phyloP scores from a whole-genome alignment of 371 early-diverging fungal species.

The Mucor sp. region DNA sequence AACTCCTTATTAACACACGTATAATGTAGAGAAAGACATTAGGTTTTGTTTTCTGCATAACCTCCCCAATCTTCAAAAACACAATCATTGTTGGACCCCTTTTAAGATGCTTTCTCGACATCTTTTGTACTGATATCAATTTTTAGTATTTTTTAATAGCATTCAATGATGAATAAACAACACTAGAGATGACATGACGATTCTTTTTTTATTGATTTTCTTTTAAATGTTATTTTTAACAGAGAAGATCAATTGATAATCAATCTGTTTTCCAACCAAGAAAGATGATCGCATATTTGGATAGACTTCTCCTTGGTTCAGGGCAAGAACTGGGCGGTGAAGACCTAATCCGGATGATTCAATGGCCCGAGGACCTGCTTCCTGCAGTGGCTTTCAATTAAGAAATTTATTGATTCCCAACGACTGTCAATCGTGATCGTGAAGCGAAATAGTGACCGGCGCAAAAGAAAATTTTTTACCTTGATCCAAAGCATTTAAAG shows the following conservation, averaged over 20 bases:
- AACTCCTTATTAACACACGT: conserved; percentile 5
- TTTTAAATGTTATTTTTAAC: neutral
- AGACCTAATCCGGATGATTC: neutral
- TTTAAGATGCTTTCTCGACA: neutral
- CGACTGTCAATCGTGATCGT: neutral
- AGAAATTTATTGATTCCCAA: neutral
- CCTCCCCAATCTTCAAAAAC: conserved; percentile 1
- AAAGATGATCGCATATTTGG: neutral
- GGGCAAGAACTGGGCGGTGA: neutral
- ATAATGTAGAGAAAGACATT: neutral
- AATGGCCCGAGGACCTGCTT: neutral
- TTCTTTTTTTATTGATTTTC: neutral
- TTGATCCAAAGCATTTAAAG: conserved; percentile 1
- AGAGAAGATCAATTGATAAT: neutral
- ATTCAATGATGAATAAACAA: neutral
- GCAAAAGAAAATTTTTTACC: conserved; percentile 14
- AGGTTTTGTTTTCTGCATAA: conserved; percentile 6
- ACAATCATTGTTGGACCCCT: neutral
- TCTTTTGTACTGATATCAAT: neutral
- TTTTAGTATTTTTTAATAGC: neutral
- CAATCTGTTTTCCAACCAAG: neutral
- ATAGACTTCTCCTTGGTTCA: conserved; percentile 1
- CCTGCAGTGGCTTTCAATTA: neutral
- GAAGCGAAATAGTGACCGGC: neutral
- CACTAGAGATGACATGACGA: neutral